These are phyloP conservation scores for Alisma plantagoaquatica DNA, from an alignment of 106 monocot species.

Conservation along the genomic window DNA sequence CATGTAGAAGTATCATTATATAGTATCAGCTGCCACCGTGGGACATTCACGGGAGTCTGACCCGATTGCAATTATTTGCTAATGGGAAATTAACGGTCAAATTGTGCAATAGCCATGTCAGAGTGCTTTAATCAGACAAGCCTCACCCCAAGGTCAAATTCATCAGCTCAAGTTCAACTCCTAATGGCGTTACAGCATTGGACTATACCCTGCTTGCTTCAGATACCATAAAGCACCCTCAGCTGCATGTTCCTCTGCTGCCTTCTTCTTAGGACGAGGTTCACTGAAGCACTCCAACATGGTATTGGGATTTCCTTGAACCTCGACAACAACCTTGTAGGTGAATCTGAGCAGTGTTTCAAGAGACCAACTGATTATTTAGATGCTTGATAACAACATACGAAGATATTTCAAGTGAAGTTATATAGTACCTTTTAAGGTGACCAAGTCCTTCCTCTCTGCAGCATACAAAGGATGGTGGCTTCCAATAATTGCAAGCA, in stretches of 20 bases:
- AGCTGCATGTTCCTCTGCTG: slow-evolving; percentile 75
- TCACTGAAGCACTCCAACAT: slow-evolving; percentile 55
- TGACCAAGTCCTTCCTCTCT: slow-evolving; percentile 58
- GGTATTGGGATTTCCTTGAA: slow-evolving; percentile 18
- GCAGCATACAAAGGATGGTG: slow-evolving; percentile 42
- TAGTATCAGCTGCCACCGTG: too few species aligned
- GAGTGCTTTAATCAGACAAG: too few species aligned
- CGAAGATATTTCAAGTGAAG: too few species aligned
- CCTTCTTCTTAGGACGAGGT: slow-evolving; percentile 55
- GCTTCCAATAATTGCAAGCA: slow-evolving; percentile 45
- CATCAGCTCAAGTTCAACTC: too few species aligned
- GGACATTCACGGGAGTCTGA: too few species aligned
- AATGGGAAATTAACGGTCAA: too few species aligned
- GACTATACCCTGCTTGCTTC: slow-evolving; percentile 32
- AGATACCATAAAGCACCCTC: slow-evolving; percentile 83
- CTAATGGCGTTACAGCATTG: too few species aligned
- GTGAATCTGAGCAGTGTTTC: slow-evolving; percentile 36
- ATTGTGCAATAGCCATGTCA: too few species aligned
- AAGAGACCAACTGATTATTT: not conserved
- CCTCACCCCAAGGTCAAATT: too few species aligned
- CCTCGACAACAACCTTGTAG: slow-evolving; percentile 43
- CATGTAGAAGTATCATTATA: too few species aligned
- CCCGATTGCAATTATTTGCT: too few species aligned
- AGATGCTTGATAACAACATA: too few species aligned
- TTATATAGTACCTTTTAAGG: slow-evolving; percentile 46